Evolutionary conservation across 2,329 filamentous ascomycete species (phyloP).

Genomic region (Magnaporthiopsis rhizophila): DNA sequence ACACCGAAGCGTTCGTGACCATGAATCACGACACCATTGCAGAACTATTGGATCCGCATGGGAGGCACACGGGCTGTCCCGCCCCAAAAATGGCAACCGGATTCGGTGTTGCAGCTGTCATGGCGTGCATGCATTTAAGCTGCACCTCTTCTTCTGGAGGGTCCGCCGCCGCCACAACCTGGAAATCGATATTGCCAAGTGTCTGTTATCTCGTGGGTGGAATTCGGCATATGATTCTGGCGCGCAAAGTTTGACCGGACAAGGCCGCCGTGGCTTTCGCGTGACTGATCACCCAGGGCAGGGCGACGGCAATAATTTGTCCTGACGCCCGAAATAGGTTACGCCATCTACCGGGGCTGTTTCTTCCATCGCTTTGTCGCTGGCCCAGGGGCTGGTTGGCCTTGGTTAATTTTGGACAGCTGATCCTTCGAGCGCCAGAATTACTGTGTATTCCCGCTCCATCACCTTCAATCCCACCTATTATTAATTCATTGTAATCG

Average conservation of each 20-base stretch:
- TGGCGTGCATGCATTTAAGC: too few relatives aligned
- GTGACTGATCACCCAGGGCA: background rate
- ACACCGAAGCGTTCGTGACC: too few relatives aligned
- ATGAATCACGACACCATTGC: too few relatives aligned
- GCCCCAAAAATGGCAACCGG: too few relatives aligned
- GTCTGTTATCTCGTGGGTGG: background rate
- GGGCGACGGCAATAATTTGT: background rate
- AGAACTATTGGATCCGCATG: too few relatives aligned
- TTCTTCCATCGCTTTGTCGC: background rate
- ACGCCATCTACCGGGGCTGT: background rate
- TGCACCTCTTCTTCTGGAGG: too few relatives aligned
- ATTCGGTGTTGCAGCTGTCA: too few relatives aligned
- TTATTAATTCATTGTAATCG: background rate
- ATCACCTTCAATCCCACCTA: too few relatives aligned
- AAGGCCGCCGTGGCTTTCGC: background rate
- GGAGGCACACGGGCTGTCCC: too few relatives aligned
- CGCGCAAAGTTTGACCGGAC: background rate
- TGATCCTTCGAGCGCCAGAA: background rate
- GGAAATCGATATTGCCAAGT: background rate
- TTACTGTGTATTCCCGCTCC: background rate
- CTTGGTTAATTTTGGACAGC: background rate
- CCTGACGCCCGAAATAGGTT: background rate
- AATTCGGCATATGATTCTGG: background rate
- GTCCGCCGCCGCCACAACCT: too few relatives aligned
- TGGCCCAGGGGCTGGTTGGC: background rate